Percentiles rank a stretch among this genome's conserved stretches.
Evolutionary conservation across 352 stramenopile species (phyloP).

Genomic region (Pythium chondricola): DNA sequence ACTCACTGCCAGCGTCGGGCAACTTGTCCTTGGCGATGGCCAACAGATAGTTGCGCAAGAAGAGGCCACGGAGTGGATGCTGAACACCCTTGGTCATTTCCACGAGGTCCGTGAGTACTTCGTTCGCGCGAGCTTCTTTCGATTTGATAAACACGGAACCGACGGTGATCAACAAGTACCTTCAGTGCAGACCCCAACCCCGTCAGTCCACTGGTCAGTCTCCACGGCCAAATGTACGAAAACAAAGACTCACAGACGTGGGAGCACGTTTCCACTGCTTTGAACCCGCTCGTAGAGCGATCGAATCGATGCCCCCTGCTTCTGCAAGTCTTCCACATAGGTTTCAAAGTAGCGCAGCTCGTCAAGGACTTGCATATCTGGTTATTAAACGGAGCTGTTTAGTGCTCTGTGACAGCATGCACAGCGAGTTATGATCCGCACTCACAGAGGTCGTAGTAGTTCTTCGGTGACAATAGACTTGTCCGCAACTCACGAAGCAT

Average conservation of each 20-base stretch:
- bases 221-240: no score
- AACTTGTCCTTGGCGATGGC: constrained; percentile 92
- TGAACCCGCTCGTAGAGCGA: constrained; percentile 95
- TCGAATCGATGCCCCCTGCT: constrained; percentile 76
- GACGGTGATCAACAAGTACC: constrained; percentile 96
- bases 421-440: no score
- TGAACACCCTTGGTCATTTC: constrained; percentile 99
- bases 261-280: constrained; percentile 94
- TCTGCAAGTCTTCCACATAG: constrained; percentile 87
- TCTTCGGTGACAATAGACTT: constrained; percentile 93
- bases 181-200: constrained; percentile 5
- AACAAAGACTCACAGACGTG: constrained; percentile 67
- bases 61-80: constrained; percentile 96
- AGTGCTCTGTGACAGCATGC: no score
- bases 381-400: no score
- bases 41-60: constrained; percentile 97
- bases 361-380: constrained; percentile 88
- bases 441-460: constrained; percentile 99
- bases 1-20: constrained; percentile 73
- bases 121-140: constrained; percentile 59
- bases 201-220: no score
- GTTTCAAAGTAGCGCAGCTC: constrained; percentile 94
- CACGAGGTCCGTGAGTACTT: constrained; percentile 97
- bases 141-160: constrained; percentile 93
- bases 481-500: constrained; percentile 84